Percentiles rank a stretch among this genome's conserved stretches.
These are phyloP conservation scores for Austroboletus novae-zelandiae DNA, from an alignment of 1,284 basidiomycete species.

Conservation along the genomic window DNA sequence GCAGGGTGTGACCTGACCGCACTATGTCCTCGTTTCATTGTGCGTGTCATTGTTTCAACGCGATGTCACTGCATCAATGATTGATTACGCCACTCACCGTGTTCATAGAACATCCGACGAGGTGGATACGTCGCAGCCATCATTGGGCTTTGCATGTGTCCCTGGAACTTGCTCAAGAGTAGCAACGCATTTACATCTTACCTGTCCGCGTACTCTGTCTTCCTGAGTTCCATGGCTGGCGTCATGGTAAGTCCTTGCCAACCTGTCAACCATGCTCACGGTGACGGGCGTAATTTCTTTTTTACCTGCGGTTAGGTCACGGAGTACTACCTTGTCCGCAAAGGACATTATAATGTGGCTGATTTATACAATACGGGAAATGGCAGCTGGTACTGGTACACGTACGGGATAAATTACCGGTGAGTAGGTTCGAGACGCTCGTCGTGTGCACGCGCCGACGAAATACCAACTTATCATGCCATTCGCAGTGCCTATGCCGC, in stretches of 20 bases:
- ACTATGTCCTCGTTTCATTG: constrained; percentile 76
- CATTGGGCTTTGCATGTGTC: constrained; percentile 72
- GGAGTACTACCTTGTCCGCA: constrained; percentile 79
- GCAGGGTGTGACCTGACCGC: constrained; percentile 86
- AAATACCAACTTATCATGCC: neutral
- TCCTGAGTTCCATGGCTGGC: constrained; percentile 78
- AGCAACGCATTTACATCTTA: constrained; percentile 82
- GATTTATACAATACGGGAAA: constrained; percentile 65
- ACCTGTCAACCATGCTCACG: neutral
- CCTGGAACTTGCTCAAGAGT: constrained; percentile 79
- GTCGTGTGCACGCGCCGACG: neutral
- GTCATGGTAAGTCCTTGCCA: constrained; percentile 57
- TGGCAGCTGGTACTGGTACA: constrained; percentile 77
- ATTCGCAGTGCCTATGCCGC: constrained; percentile 60
- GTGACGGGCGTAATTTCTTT: neutral
- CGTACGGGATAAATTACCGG: constrained; percentile 72
- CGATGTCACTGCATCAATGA: constrained; percentile 1
- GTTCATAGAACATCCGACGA: constrained; percentile 70
- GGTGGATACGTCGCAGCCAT: constrained; percentile 79
- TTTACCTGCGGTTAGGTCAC: constrained; percentile 45
- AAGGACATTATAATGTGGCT: constrained; percentile 67
- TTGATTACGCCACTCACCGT: neutral
- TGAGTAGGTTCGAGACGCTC: constrained; percentile 23
- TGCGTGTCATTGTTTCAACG: constrained; percentile 29
- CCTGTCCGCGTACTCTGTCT: constrained; percentile 81